A percentile compares a stretch with the other conserved stretches of the same genome.
Evolutionary conservation across 2,329 filamentous ascomycete species (phyloP).

Genomic region (Lasiodiplodia hormozganensis): DNA sequence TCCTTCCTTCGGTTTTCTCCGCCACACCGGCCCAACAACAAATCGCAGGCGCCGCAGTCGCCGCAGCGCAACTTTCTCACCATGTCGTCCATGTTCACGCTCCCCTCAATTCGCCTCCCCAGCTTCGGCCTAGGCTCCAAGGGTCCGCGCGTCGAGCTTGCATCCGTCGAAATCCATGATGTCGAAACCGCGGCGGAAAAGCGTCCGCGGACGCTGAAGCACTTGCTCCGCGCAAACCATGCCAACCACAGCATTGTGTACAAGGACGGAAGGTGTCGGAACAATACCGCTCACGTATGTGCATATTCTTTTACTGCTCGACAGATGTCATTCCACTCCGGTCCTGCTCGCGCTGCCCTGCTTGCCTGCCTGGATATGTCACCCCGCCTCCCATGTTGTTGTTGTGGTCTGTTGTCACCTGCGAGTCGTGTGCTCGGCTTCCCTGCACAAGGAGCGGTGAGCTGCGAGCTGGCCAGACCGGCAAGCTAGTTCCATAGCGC

Average conservation of each 20-base stretch:
- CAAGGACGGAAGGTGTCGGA: constrained; percentile 76
- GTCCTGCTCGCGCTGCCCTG: not conserved
- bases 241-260: constrained; percentile 86
- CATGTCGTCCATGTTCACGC: constrained; percentile 24
- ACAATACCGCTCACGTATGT: constrained; percentile 77
- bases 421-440: constrained; percentile 5
- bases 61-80: not conserved
- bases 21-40: constrained; percentile 13
- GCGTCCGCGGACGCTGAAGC: constrained; percentile 82
- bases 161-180: constrained; percentile 75
- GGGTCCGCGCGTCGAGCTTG: constrained; percentile 55
- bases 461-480: not conserved
- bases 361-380: not conserved
- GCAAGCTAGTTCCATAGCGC: constrained; percentile 6
- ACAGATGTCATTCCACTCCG: constrained; percentile 13
- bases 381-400: not conserved
- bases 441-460: constrained; percentile 9
- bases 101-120: constrained; percentile 26
- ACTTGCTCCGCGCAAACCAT: constrained; percentile 90
- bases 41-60: constrained; percentile 14
- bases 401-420: not conserved
- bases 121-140: constrained; percentile 25
- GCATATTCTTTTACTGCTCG: constrained; percentile 10
- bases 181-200: constrained; percentile 83
- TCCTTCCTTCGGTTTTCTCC: constrained; percentile 7